Percentiles rank a stretch among this genome's conserved stretches.
phyloP scores from a whole-genome alignment of 768 basidiomycete genomes.

The Pilatotrama ljubarskyi region DNA sequence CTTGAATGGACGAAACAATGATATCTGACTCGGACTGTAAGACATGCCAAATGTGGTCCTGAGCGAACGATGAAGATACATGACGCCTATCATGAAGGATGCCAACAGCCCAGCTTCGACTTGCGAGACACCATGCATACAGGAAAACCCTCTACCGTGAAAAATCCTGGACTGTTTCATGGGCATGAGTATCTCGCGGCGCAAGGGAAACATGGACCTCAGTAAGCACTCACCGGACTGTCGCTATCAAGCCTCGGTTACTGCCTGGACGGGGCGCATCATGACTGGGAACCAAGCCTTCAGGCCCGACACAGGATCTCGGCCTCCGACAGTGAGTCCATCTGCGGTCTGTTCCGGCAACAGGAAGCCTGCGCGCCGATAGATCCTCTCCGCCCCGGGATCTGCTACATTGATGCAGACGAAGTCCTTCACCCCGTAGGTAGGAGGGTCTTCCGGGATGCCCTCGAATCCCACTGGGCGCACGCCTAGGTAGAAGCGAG shows the following conservation, averaged over 20 bases:
- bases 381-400: background rate
- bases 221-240: background rate
- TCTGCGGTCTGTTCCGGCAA: slow-evolving; percentile 2
- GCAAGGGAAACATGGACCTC: background rate
- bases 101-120: too few species aligned
- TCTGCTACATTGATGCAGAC: slow-evolving; percentile 10
- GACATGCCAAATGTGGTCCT: background rate
- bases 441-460: background rate
- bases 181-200: too few species aligned
- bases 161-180: slow-evolving; percentile 4
- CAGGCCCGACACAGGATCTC: slow-evolving; percentile 2
- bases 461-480: slow-evolving; percentile 8
- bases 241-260: background rate
- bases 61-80: too few species aligned
- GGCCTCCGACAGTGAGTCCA: background rate
- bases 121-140: too few species aligned
- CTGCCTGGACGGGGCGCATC: background rate
- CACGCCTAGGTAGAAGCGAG: slow-evolving; percentile 23
- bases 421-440: slow-evolving; percentile 10
- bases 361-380: slow-evolving; percentile 5
- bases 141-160: background rate
- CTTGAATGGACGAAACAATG: too few species aligned
- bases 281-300: slow-evolving; percentile 3
- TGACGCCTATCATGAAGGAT: too few species aligned
- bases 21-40: background rate